Conservation (phyloP, 192 early-diverging fungal genomes). For the Coemansia sp. region DNA sequence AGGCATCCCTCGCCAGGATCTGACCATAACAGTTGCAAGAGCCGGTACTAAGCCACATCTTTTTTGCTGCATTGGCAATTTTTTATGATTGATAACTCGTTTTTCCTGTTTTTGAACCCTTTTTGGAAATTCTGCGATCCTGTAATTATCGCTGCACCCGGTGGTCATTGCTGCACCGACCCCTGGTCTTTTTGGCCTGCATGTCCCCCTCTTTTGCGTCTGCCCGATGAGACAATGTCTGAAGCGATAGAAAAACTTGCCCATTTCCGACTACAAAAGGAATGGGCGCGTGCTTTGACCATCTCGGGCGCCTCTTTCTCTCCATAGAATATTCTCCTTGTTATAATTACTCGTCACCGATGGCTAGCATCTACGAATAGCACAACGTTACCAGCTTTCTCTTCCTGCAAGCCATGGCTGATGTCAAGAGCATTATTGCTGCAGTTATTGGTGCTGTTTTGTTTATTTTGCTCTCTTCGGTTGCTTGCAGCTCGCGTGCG, state of each 20-base stretch:
- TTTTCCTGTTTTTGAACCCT: no score
- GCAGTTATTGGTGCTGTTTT: not conserved
- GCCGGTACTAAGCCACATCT: no score
- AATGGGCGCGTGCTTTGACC: not conserved
- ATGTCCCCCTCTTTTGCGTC: conserved; percentile 1
- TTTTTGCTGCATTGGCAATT: no score
- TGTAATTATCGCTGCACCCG: not conserved
- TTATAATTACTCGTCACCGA: not conserved
- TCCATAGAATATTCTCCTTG: not conserved
- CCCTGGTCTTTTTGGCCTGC: not conserved
- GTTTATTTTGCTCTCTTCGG: not conserved
- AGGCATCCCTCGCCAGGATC: no score
- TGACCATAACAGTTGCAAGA: no score
- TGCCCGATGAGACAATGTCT: conserved; percentile 7
- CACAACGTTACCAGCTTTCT: not conserved
- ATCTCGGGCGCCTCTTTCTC: not conserved
- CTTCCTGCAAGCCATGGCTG: conserved; percentile 8
- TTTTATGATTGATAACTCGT: no score
- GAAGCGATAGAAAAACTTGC: not conserved
- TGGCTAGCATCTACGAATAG: not conserved
- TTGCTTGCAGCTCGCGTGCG: conserved; percentile 10
- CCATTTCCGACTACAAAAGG: not conserved
- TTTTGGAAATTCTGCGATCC: no score
- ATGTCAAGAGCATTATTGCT: conserved; percentile 3
- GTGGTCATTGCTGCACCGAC: not conserved